Percentiles rank a stretch among this genome's conserved stretches.
phyloP scores from a whole-genome alignment of 495 filamentous ascomycete species.

The Penicillium daleae region DNA sequence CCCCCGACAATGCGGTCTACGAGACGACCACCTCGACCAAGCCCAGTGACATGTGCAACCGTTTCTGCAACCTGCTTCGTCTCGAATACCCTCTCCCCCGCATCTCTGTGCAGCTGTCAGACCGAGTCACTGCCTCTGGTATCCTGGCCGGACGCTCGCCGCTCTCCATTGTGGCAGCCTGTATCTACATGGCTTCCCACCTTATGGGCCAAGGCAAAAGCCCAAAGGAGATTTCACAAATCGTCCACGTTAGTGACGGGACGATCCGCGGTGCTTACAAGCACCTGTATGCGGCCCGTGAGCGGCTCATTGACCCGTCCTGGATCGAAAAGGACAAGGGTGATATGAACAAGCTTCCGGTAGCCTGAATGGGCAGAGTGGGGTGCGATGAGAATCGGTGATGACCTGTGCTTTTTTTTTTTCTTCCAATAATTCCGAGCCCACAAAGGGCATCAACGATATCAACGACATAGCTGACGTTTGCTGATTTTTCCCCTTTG shows the following conservation, averaged over 20 bases:
- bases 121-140: constrained; percentile 69
- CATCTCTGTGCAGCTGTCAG: constrained; percentile 73
- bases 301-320: constrained; percentile 72
- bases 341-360: constrained; percentile 69
- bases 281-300: constrained; percentile 72
- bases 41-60: constrained; percentile 81
- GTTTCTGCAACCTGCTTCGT: constrained; percentile 83
- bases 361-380: constrained; percentile 31
- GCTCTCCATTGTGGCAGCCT: constrained; percentile 89
- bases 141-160: constrained; percentile 91
- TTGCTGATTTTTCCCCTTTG: background rate
- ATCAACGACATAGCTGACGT: background rate
- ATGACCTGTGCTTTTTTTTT: background rate
- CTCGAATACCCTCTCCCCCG: constrained; percentile 69
- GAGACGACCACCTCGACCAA: constrained; percentile 77
- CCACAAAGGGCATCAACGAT: background rate
- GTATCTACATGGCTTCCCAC: constrained; percentile 91
- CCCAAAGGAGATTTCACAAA: constrained; percentile 79
- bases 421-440: background rate
- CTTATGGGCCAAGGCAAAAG: constrained; percentile 77
- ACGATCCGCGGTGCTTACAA: constrained; percentile 96
- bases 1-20: constrained; percentile 58
- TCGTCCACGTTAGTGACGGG: constrained; percentile 89
- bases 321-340: constrained; percentile 74
- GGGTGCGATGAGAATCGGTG: background rate